A percentile compares a stretch with the other conserved stretches of the same genome.
Conservation (phyloP, 2,329 filamentous ascomycete genomes). For the Ophiostoma himal-ulmi region DNA sequence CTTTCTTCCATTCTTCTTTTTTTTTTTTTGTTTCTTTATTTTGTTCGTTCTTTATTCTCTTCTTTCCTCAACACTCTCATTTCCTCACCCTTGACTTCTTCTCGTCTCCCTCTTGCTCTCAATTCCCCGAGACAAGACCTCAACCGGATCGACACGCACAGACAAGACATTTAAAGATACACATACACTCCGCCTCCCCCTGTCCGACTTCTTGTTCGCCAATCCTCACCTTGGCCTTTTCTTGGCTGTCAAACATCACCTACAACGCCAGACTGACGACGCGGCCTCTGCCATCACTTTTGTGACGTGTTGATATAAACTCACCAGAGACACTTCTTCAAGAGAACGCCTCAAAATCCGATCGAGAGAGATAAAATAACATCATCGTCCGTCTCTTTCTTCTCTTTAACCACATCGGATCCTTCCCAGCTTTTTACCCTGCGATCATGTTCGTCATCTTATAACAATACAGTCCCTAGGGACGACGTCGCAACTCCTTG, state of each 20-base stretch:
- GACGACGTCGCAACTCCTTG: constrained; percentile 33
- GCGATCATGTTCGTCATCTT: constrained; percentile 31
- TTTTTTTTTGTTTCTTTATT: neutral
- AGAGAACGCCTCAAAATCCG: neutral
- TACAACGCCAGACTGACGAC: neutral
- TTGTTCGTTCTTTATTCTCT: neutral
- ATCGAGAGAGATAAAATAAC: neutral
- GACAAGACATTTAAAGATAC: neutral
- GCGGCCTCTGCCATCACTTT: neutral
- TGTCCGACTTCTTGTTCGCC: constrained; percentile 9
- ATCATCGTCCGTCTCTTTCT: constrained; percentile 5
- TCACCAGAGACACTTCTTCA: neutral
- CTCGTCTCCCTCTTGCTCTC: neutral
- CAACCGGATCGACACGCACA: neutral
- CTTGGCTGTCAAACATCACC: constrained; percentile 14
- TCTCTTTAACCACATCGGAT: neutral
- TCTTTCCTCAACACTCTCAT: neutral
- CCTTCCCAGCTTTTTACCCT: constrained; percentile 11
- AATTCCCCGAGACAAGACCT: neutral
- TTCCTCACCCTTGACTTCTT: neutral
- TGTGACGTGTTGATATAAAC: constrained; percentile 4
- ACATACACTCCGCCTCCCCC: constrained; percentile 2
- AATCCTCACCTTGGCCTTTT: constrained; percentile 11
- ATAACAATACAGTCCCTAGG: constrained; percentile 41
- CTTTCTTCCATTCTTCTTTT: constrained; percentile 12